Percentiles rank a stretch among this genome's conserved stretches.
Evolutionary conservation across 2,329 filamentous ascomycete genomes (phyloP).

Genomic region (Neonectria faginata): DNA sequence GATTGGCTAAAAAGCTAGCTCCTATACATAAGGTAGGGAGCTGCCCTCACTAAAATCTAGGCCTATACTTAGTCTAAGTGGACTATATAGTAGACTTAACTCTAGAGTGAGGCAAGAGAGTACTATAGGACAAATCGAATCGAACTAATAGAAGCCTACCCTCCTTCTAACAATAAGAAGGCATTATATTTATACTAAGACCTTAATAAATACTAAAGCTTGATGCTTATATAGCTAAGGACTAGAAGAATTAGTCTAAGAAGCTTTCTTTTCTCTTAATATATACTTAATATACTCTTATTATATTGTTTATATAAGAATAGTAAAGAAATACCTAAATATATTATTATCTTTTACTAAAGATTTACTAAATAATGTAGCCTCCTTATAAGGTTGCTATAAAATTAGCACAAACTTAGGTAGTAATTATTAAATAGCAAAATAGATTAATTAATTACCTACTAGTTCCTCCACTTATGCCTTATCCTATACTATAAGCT

Average conservation of each 20-base stretch:
- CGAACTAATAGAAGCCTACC: too few relatives aligned
- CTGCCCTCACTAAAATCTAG: too few relatives aligned
- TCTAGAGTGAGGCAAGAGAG: too few relatives aligned
- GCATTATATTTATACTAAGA: background rate
- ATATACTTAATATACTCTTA: background rate
- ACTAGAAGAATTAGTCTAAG: background rate
- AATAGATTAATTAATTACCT: background rate
- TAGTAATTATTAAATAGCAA: background rate
- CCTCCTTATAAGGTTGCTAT: background rate
- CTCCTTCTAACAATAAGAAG: too few relatives aligned
- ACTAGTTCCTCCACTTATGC: background rate
- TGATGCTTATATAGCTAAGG: background rate
- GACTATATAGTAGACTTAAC: too few relatives aligned
- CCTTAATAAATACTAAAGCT: too few relatives aligned
- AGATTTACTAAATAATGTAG: background rate
- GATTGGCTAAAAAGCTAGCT: too few relatives aligned
- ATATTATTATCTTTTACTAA: background rate
- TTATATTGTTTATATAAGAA: background rate
- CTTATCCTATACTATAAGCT: too few relatives aligned
- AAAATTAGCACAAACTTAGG: background rate
- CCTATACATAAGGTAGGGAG: too few relatives aligned
- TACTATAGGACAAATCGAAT: too few relatives aligned
- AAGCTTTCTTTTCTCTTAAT: background rate
- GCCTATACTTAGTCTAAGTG: too few relatives aligned
- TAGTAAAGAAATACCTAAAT: background rate